Evolutionary conservation across 2,329 filamentous ascomycete genomes (phyloP), one percentile per base, ranked within the genome.

Genomic region (Aspergillus aculeatinus): DNA sequence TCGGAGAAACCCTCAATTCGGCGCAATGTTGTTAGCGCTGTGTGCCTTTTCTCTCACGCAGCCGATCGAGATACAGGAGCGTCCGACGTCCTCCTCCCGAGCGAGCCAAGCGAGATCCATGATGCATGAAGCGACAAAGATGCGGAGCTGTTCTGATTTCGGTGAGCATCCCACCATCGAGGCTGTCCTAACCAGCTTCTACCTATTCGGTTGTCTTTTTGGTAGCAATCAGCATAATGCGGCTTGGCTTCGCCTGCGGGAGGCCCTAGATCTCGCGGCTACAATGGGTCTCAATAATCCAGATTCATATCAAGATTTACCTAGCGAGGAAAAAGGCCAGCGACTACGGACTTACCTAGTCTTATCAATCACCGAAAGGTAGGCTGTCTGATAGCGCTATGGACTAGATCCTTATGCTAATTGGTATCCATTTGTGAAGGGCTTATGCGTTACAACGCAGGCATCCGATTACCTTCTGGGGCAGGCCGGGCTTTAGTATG

Each of bases 181-280:
- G 51, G 74, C 76, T 0, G 73, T 79, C 21, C 85, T 87, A 60
- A 91, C 89, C 21, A 91, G 88, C 66, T 92, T 90, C 74, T 92
- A 93, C 74, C 74, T 93, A 25, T 92, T 90, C 67, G 88, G 85
- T 33, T 89, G 87, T 69, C 84, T 89, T 70, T 89, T 89, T 68
- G 87, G 85, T 19, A 81, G 90, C 53, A 89, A 91, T 63, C 82
- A 89, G 73, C 89, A 92, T 72, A 88, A 91, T 66, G 87, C 87
- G 68, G 90, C 89, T 1, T 92, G 90, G 89, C 91, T 87, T 69
- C 86, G 91, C 70, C 79, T 94, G 19, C 85, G 90, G 25, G 90
- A 94, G 74, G 89, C 89, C 6, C 60, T 76, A 5, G 77, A 80
- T 54, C 72, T 79, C 33, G 77, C 77, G 0, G 72, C 75, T 5